Percentiles rank a stretch among this genome's conserved stretches.
Evolutionary conservation across 176 grass and related monocot species (phyloP).

Genomic region (Raddia distichophylla): DNA sequence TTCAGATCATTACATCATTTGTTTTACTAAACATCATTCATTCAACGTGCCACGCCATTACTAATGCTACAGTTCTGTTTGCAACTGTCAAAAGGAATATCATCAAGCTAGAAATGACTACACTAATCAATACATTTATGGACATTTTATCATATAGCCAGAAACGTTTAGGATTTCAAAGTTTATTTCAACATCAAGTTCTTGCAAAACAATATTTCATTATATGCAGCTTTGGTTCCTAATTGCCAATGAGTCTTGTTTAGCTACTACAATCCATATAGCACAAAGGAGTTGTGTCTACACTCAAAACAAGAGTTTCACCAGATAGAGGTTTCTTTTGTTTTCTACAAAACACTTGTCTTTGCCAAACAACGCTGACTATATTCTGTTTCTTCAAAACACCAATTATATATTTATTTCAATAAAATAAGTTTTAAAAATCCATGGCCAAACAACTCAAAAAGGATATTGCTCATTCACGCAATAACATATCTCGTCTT

Average conservation of each 20-base stretch:
- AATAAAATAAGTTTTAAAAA: background rate
- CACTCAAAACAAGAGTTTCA: background rate
- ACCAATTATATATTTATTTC: background rate
- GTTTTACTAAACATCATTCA: background rate
- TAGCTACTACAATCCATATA: background rate
- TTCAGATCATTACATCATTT: background rate
- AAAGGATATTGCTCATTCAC: background rate
- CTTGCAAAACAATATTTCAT: background rate
- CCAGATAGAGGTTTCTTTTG: background rate
- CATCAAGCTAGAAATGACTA: slow-evolving; percentile 16
- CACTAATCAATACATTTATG: background rate
- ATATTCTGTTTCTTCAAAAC: background rate
- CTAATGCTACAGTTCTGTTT: background rate
- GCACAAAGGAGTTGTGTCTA: background rate
- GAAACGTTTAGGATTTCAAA: background rate
- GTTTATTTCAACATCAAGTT: background rate
- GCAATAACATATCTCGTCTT: slow-evolving; percentile 12
- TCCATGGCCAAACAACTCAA: background rate
- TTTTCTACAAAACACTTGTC: background rate
- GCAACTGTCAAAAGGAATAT: background rate
- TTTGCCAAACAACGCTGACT: background rate
- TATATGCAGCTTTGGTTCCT: background rate
- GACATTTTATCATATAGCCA: background rate
- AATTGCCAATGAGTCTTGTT: background rate
- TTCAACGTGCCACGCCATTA: background rate